Percentiles rank a stretch among this genome's conserved stretches.
phyloP scores from a whole-genome alignment of 139 green algal genomes.

The Desmodesmus armatus region DNA sequence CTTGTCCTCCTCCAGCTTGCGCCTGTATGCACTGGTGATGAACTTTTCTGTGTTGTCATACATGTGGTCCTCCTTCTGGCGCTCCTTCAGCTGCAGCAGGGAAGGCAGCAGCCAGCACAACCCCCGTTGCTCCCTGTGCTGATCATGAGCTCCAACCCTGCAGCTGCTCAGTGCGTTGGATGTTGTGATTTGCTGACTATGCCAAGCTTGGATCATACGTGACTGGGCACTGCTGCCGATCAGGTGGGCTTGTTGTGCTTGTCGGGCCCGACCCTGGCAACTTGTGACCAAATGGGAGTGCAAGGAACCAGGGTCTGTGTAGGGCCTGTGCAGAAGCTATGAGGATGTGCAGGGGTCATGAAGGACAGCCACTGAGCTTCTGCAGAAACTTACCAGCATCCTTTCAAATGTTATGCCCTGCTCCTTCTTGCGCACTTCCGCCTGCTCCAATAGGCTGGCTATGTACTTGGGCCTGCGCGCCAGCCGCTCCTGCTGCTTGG shows the following conservation, averaged over 20 bases:
- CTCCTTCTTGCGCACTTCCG: slow-evolving; percentile 87
- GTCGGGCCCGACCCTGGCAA: no score
- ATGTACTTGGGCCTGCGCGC: slow-evolving; percentile 61
- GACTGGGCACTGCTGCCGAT: no score
- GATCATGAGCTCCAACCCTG: no score
- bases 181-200: no score
- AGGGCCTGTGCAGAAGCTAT: no score
- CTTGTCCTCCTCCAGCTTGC: slow-evolving; percentile 95
- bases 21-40: slow-evolving; percentile 92
- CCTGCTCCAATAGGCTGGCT: slow-evolving; percentile 72
- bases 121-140: background rate
- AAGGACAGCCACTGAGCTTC: no score
- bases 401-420: slow-evolving; percentile 86
- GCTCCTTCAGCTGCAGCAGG: slow-evolving; percentile 76
- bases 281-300: no score
- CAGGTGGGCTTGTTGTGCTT: no score
- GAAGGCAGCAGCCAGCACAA: background rate
- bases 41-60: slow-evolving; percentile 96
- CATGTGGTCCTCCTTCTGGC: slow-evolving; percentile 87
- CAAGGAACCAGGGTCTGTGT: no score
- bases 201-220: no score
- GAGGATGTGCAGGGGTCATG: no score
- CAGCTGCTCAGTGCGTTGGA: no score
- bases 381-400: slow-evolving; percentile 58
- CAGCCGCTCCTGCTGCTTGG: slow-evolving; percentile 77